A percentile compares a stretch with the other conserved stretches of the same genome.
Conservation (phyloP, 2,329 filamentous ascomycete genomes). For the Lecanicillium sp. region DNA sequence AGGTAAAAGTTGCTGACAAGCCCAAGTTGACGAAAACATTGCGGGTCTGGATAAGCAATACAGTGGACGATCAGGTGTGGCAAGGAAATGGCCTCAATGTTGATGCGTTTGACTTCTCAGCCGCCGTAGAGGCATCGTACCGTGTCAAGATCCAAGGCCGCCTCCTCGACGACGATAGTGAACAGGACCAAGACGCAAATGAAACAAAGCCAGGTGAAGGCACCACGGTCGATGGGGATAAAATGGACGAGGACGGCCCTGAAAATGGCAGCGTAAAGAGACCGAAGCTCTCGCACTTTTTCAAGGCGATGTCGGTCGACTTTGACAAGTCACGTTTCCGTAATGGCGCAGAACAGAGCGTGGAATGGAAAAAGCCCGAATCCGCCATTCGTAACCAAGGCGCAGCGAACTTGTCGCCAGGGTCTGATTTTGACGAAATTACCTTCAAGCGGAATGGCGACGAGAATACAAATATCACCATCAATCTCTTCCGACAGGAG, state of each 20-base stretch:
- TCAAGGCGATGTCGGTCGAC: slow-evolving; percentile 69
- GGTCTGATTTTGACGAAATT: slow-evolving; percentile 79
- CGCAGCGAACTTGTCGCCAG: slow-evolving; percentile 35
- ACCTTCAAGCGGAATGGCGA: slow-evolving; percentile 89
- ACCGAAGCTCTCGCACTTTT: slow-evolving; percentile 65
- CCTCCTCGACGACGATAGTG: slow-evolving; percentile 62
- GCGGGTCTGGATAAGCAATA: slow-evolving; percentile 92
- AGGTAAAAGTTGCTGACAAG: slow-evolving; percentile 8
- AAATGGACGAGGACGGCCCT: slow-evolving; percentile 15
- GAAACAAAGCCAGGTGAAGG: slow-evolving; percentile 15
- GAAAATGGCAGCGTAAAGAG: slow-evolving; percentile 26
- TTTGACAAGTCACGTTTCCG: slow-evolving; percentile 56
- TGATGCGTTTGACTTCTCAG: slow-evolving; percentile 74
- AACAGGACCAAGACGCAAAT: slow-evolving; percentile 41
- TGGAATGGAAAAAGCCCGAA: slow-evolving; percentile 84
- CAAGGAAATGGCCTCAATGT: slow-evolving; percentile 62
- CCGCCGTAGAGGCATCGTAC: slow-evolving; percentile 70
- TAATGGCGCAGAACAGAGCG: slow-evolving; percentile 44
- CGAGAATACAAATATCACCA: slow-evolving; percentile 83
- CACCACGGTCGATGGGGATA: slow-evolving; percentile 19
- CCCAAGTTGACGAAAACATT: slow-evolving; percentile 68
- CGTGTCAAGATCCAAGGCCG: slow-evolving; percentile 87
- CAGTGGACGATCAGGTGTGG: slow-evolving; percentile 90
- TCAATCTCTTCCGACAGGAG: slow-evolving; percentile 80
- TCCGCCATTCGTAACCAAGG: slow-evolving; percentile 40